Conservation (phyloP, 2,329 filamentous ascomycete genomes). For the Didymella pinodella region DNA sequence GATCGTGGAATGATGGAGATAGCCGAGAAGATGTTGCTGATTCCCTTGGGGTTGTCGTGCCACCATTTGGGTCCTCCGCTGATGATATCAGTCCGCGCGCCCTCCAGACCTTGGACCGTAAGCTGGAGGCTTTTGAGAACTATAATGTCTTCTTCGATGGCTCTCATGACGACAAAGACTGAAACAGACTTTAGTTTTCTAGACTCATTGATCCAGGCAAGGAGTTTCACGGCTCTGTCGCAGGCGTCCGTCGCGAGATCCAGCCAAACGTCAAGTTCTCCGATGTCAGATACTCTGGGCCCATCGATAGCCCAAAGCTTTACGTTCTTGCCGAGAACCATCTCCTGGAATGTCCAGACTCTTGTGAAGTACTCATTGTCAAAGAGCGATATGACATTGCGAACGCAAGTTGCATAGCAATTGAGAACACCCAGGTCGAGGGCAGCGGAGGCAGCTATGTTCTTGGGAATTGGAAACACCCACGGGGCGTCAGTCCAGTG, state of each 20-base stretch:
- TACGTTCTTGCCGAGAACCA: not conserved
- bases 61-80: not conserved
- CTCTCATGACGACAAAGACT: not conserved
- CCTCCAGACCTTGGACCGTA: not conserved
- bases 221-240: not conserved
- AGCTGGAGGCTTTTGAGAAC: not conserved
- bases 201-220: not conserved
- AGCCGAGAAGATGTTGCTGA: slow-evolving; percentile 3
- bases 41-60: not conserved
- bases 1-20: not conserved
- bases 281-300: not conserved
- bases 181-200: not conserved
- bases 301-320: not conserved
- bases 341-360: slow-evolving; percentile 1
- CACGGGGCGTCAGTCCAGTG: not conserved
- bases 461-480: not conserved
- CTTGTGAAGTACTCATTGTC: not conserved
- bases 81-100: not conserved
- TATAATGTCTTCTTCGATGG: not conserved
- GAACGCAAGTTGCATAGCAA: not conserved
- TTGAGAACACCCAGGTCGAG: not conserved
- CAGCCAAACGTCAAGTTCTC: not conserved
- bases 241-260: not conserved
- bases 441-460: not conserved
- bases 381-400: not conserved